Base-by-base conservation (phyloP, 352 stramenopile genomes). In the Peronospora tabacina region DNA sequence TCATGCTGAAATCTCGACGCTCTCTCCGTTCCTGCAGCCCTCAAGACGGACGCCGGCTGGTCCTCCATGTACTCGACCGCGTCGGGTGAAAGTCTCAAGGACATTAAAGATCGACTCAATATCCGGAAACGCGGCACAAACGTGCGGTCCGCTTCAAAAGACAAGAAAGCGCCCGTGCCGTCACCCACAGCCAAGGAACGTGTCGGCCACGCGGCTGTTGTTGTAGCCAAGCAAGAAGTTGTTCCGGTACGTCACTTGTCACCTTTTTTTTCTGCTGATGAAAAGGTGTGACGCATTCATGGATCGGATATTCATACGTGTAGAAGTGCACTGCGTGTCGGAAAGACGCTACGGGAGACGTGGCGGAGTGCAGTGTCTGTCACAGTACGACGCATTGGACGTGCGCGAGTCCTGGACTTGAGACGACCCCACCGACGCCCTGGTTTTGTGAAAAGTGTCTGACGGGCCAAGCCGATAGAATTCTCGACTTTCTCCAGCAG, bases 11-110 rank as follows among this genome's bases (percentile, higher is more conserved):
- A 24, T 12, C 2, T 35, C 16, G n/a, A 15, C 24, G 2, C 34
- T 47, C 7, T 43, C 35, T 13, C n/a, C 32, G 8, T 32, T 5
- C 16, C 12, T 33, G 5, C 30, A 85, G 72, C 68, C 12, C 56
- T 89, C 19, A 86, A 90, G 64, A 84, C 68, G 32, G 78, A 90
- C 44, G 75, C 78, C n/a, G 78, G 75, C 7, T 90, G 78, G 78
- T 80, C 72, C 15, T 87, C 78, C 46, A 84, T 90, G 69, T 90
- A 84, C 44, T 79, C 75, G 11, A 70, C 75, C 0, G 58, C 66
- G 4, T 73, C 73, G 2, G 75, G 76, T 1, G 72, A 86, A 41
- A 87, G 78, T 44, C 65, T 90, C 6, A 90, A 90, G 39, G 78
- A 90, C 42, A 83, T 90, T 26, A 85, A 85, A 39, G 78, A 90